Percentiles rank a stretch among this genome's conserved stretches.
phyloP scores from a whole-genome alignment of 352 stramenopile species.

The Globisporangium irregulare region DNA sequence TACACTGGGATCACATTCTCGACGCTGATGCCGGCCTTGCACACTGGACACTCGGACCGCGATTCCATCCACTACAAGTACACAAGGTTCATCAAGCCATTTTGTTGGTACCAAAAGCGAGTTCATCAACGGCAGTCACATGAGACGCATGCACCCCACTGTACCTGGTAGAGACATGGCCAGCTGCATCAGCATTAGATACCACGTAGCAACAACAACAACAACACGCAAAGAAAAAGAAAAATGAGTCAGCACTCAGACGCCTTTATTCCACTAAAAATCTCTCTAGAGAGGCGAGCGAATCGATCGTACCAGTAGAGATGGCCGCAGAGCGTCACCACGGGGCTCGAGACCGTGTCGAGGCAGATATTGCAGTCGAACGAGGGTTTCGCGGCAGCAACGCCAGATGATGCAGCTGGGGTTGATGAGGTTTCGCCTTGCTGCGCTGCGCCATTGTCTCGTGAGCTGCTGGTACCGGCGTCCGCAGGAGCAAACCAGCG shows the following conservation, averaged over 20 bases:
- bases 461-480: not conserved
- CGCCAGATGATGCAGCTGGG: not conserved
- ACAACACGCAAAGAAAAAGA: not conserved
- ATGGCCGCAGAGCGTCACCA: conserved; percentile 89
- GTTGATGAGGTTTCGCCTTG: not conserved
- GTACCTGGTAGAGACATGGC: conserved; percentile 83
- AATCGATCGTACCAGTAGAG: conserved; percentile 76
- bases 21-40: conserved; percentile 87
- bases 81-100: not conserved
- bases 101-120: not conserved
- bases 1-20: conserved; percentile 91
- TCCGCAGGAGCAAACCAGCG: conserved; percentile 6
- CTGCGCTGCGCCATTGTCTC: not conserved
- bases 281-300: not conserved
- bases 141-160: not conserved
- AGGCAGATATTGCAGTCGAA: conserved; percentile 92
- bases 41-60: conserved; percentile 87
- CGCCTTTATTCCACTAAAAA: not conserved
- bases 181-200: conserved; percentile 36
- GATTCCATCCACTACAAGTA: conserved; percentile 60
- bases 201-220: conserved; percentile 10
- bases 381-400: conserved; percentile 15
- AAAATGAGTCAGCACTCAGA: not conserved
- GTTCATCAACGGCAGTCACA: not conserved
- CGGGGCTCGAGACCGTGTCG: conserved; percentile 77